These are phyloP conservation scores for Saccharomyces kudriavzevii DNA, from an alignment of 805 yeast species.

Conservation along the genomic window DNA sequence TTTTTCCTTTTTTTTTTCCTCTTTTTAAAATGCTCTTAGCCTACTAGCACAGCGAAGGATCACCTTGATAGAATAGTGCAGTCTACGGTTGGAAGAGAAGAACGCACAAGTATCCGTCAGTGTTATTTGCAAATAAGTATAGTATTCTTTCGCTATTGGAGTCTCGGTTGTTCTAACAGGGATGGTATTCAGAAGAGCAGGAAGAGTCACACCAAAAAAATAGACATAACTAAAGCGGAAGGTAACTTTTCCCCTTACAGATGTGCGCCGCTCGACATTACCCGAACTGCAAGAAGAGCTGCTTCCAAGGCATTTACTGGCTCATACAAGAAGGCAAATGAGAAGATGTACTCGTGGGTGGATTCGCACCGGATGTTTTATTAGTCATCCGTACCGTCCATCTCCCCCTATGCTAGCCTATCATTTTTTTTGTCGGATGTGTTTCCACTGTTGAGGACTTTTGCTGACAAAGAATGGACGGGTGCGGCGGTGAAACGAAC, in stretches of 20 bases:
- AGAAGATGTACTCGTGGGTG: not conserved
- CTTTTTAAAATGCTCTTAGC: not conserved
- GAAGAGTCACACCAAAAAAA: not conserved
- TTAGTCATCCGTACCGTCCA: not conserved
- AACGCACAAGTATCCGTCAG: not conserved
- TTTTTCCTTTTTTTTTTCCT: not conserved
- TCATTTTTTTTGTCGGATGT: not conserved
- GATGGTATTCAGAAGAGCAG: not conserved
- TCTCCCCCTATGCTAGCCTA: not conserved
- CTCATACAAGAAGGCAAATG: not conserved
- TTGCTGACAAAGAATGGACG: not conserved
- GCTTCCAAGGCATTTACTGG: not conserved
- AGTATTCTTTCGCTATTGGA: not conserved
- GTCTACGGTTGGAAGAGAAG: not conserved
- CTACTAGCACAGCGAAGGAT: not conserved
- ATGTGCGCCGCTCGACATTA: not conserved
- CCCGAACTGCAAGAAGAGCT: not conserved
- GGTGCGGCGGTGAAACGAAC: not conserved
- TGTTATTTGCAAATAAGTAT: not conserved
- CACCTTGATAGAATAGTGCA: not conserved
- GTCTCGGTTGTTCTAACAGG: not conserved
- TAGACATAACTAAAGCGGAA: not conserved
- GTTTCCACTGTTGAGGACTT: not conserved
- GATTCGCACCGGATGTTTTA: no score
- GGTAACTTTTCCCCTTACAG: not conserved